Conservation (phyloP, 2,329 filamentous ascomycete species). For the Aspergillus sp. region DNA sequence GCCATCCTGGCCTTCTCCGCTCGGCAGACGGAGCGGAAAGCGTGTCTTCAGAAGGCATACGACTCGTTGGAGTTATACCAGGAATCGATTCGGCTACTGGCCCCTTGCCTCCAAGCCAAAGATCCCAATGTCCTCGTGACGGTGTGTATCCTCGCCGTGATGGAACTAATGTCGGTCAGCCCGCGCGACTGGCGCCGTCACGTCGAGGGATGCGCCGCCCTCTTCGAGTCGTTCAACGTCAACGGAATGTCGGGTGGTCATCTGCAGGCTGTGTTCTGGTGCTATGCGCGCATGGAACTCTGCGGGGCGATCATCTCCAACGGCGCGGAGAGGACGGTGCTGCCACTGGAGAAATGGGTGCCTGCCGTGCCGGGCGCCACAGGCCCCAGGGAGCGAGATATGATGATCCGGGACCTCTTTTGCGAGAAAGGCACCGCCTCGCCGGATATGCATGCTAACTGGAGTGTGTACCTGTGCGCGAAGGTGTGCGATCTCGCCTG, state of each 20-base stretch:
- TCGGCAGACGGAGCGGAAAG: conserved; percentile 49
- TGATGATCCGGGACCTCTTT: conserved; percentile 19
- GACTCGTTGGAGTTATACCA: conserved; percentile 53
- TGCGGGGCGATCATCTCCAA: conserved; percentile 54
- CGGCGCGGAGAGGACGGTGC: conserved; percentile 47
- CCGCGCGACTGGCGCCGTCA: conserved; percentile 52
- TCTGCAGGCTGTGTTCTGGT: conserved; percentile 55
- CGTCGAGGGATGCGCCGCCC: conserved; percentile 53
- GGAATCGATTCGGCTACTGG: conserved; percentile 47
- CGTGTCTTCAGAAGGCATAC: conserved; percentile 41
- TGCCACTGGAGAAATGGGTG: conserved; percentile 50
- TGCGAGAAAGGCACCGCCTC: conserved; percentile 17
- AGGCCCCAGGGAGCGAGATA: conserved; percentile 15
- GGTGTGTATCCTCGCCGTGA: conserved; percentile 51
- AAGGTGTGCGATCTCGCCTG: conserved; percentile 51
- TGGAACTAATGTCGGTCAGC: conserved; percentile 50
- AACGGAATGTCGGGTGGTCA: conserved; percentile 51
- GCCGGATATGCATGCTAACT: conserved; percentile 57
- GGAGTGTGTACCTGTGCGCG: conserved; percentile 56
- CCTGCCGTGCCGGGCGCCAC: conserved; percentile 27
- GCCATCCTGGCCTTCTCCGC: conserved; percentile 53
- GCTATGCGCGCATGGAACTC: conserved; percentile 55
- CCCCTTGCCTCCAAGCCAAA: conserved; percentile 46
- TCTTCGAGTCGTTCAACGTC: conserved; percentile 50
- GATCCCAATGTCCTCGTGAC: conserved; percentile 50